phyloP scores from a whole-genome alignment of 805 yeast species.

The Myxozyma lipomycoides region DNA sequence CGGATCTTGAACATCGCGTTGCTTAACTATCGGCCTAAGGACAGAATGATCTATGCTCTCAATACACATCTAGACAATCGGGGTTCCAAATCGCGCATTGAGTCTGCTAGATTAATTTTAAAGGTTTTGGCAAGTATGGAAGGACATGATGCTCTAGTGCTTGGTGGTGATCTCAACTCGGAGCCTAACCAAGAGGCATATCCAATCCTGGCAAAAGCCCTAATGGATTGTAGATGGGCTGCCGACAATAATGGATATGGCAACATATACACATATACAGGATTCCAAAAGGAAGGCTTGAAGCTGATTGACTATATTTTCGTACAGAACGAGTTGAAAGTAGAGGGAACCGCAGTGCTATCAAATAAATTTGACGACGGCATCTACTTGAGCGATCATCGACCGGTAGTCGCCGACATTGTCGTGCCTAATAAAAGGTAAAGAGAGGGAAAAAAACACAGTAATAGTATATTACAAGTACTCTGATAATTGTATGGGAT shows the following conservation, averaged over 20 bases:
- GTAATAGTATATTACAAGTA: no score
- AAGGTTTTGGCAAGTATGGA: constrained; percentile 33
- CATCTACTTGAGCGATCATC: constrained; percentile 15
- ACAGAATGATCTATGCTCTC: constrained; percentile 35
- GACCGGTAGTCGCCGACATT: constrained; percentile 23
- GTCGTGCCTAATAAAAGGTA: constrained; percentile 1
- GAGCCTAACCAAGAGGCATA: constrained; percentile 44
- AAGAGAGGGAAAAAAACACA: no score
- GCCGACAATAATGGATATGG: constrained; percentile 43
- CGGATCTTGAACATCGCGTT: constrained; percentile 42
- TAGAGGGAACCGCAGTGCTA: constrained; percentile 11
- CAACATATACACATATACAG: constrained; percentile 46
- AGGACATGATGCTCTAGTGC: constrained; percentile 40
- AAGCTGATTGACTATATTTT: constrained; percentile 44
- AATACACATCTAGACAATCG: constrained; percentile 52
- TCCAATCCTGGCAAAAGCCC: constrained; percentile 40
- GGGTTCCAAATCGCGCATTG: constrained; percentile 45
- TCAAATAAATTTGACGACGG: constrained; percentile 20
- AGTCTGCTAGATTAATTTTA: constrained; percentile 45
- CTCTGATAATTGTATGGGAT: no score
- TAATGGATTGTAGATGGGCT: constrained; percentile 39
- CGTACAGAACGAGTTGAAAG: not conserved
- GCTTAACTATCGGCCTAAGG: constrained; percentile 32
- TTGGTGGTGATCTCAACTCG: constrained; percentile 59
- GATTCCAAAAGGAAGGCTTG: constrained; percentile 39